A percentile compares a stretch with the other conserved stretches of the same genome.
phyloP scores from a whole-genome alignment of 2,329 filamentous ascomycete genomes.

The Didymosphaeria variabile region DNA sequence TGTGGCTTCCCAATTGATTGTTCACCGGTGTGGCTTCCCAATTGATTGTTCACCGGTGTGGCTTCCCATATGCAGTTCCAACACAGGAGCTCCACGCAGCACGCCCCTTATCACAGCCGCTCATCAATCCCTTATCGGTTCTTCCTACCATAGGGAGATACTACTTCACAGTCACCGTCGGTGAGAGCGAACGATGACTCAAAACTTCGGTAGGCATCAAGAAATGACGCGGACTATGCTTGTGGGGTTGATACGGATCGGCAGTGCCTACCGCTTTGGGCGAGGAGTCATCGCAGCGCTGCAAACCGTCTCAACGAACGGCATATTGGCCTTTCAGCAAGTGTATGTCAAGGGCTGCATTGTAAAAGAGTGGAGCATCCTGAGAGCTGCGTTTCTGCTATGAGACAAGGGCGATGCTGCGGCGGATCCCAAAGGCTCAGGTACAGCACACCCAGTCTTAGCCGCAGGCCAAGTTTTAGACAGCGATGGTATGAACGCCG shows the following conservation, averaged over 20 bases:
- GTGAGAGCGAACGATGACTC: not conserved
- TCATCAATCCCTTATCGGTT: not conserved
- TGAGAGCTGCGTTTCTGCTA: not conserved
- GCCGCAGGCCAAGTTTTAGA: too few relatives aligned
- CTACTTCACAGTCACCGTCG: not conserved
- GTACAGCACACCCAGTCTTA: not conserved
- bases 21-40: too few relatives aligned
- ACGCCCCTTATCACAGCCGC: not conserved
- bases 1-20: too few relatives aligned
- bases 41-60: not conserved
- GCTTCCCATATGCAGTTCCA: not conserved
- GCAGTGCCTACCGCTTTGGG: not conserved
- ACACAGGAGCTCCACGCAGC: not conserved
- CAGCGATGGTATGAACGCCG: too few relatives aligned
- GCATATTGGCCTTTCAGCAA: too few relatives aligned
- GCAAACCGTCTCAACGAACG: not conserved
- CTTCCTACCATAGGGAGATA: not conserved
- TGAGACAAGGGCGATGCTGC: too few relatives aligned
- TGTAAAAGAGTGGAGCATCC: too few relatives aligned
- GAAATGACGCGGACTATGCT: not conserved
- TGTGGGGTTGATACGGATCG: conserved; percentile 1
- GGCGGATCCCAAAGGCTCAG: too few relatives aligned
- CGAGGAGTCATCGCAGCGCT: conserved; percentile 2
- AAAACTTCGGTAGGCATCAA: not conserved
- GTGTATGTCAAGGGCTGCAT: too few relatives aligned